Evolutionary conservation across 2,329 filamentous ascomycete genomes (phyloP), one percentile per base, ranked within the genome.

Genomic region (Fusarium sp.): DNA sequence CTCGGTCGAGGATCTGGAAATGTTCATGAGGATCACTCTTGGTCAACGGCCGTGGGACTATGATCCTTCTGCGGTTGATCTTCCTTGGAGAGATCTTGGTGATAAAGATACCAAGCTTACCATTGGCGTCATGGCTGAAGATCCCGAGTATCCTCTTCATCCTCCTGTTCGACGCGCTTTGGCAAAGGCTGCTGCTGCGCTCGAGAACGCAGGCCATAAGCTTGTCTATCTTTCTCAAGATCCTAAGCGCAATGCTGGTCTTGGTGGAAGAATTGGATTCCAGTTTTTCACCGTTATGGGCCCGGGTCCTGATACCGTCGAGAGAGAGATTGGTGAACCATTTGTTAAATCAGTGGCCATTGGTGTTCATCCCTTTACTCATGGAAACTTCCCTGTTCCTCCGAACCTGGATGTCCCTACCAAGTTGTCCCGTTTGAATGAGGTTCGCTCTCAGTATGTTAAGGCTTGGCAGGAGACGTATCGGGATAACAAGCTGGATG

Each of bases 81-180:
- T 83, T 0, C 85, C 85, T 0, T 90, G 87, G 87, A 79, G 82
- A 26, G 62, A 57, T 1, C 63, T 81, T 1, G 74, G 69, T 1
- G n/a, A 30, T 23, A 53, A 44, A 5, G 35, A 62, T 7, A 73
- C 77, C 0, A 67, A 46, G 55, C 60, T 26, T 67, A 81, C 80
- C 0, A 84, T 90, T 41, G 88, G 88, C 0, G 68, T 89, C 2
- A 73, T 87, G 14, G 62, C 81, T 4, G 84, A 85, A 46, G 85
- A 88, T 67, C 78, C 81, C 0, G 76, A 83, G 3, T 84, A 84
- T 33, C 85, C 85, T 1, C 77, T 88, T 0, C 85, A 88, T 27
- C 86, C 88, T 0, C 84, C 86, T 0, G 81, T 89, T 3, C 81
- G 79, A 3, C 80, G 85, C 4, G 80, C 84, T 2, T 65, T 89